Evolutionary conservation across 192 early-diverging fungal genomes (phyloP), one percentile per base, ranked within the genome.

Genomic region (Dissophora globulifera): DNA sequence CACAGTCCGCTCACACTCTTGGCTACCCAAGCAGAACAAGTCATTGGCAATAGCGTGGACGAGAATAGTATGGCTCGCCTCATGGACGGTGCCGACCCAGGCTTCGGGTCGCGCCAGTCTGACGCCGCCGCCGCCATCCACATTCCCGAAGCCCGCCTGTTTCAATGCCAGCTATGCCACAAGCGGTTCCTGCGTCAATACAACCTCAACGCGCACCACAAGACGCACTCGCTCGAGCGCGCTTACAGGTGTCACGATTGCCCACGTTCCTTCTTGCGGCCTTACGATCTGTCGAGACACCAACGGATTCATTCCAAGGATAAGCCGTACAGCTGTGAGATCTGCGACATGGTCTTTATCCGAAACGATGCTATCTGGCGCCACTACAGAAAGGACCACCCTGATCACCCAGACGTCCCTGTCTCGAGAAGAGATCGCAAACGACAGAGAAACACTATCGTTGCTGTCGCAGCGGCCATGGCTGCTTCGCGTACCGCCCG

Each of bases 281-380:
- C 78, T 0, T 69, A 70, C 22, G 78, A 97, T 69, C 85, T 94
- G 38, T 93, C 94, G 66, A 87, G 95, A n/a, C 92, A 93, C 59
- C 82, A 88, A 72, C 84, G 89, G 55, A 71, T 93, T 19, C 92
- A 94, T 48, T 86, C 88, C 35, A 89, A 89, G 25, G 78, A 85
- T 49, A 88, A 87, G 78, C 92, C 92, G 10, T 90, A 88, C 67
- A 83, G 78, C 8, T 94, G 92, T 48, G 79, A 79, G n/a, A 74
- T 87, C 43, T 94, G 92, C 62, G 78, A 79, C 7, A 81, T 87
- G 15, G 74, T 82, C 45, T 94, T 94, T 83, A 91, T 91, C 25
- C 82, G 92, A 0, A 82, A 91, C 58, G 92, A 94, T 58, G 91
- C 92, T 59, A 80, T 94, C 23, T 91, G 88, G 79, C 79, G 91